phyloP scores from a whole-genome alignment of 371 early-diverging fungal genomes.

The Mortierella polycephala region DNA sequence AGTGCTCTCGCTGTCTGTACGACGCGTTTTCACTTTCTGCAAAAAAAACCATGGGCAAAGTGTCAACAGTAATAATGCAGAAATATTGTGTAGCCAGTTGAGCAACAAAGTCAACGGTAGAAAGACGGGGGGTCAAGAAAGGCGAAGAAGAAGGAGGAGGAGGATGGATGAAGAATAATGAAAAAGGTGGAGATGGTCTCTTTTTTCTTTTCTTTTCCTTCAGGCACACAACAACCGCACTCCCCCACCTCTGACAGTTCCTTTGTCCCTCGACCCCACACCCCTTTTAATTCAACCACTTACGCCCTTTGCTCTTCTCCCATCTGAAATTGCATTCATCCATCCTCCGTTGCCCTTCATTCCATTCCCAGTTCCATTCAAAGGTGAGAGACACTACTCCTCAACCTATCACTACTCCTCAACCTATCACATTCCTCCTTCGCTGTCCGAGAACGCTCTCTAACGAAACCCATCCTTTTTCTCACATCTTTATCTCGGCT shows the following conservation, averaged over 20 bases:
- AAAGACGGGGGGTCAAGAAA: too few species aligned
- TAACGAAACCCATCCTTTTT: neutral
- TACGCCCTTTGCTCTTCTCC: neutral
- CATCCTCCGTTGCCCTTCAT: constrained; percentile 1
- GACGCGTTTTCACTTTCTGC: constrained; percentile 8
- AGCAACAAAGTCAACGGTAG: too few species aligned
- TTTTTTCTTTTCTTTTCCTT: constrained; percentile 21
- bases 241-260: constrained; percentile 7
- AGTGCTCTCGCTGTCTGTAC: constrained; percentile 17
- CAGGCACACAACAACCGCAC: constrained; percentile 13
- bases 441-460: too few species aligned
- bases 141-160: neutral
- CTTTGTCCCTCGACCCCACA: constrained; percentile 1
- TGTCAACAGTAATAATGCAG: too few species aligned
- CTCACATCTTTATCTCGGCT: too few species aligned
- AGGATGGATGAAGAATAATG: neutral
- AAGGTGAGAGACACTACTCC: neutral
- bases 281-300: neutral
- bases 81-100: too few species aligned
- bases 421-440: too few species aligned
- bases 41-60: constrained; percentile 2
- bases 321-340: constrained; percentile 1
- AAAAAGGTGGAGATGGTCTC: neutral
- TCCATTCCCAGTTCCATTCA: neutral
- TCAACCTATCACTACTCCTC: too few species aligned